A percentile compares a stretch with the other conserved stretches of the same genome.
Evolutionary conservation across 805 yeast species (phyloP).

Genomic region (Wickerhamiella australiensis): DNA sequence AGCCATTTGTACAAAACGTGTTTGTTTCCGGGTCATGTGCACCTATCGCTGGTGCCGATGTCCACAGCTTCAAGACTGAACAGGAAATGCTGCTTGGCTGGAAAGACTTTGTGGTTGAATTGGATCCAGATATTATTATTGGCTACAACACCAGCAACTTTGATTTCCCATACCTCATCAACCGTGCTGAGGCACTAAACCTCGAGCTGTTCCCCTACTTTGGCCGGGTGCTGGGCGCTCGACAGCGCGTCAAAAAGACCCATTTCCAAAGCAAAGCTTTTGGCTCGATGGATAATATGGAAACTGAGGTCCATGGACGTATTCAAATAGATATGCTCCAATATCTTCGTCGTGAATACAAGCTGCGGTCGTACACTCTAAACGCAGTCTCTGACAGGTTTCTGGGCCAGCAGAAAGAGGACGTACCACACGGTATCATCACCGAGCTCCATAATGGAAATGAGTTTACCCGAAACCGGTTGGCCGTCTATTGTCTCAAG

Average conservation of each 20-base stretch:
- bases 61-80: constrained; percentile 62
- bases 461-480: constrained; percentile 80
- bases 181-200: constrained; percentile 67
- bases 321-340: constrained; percentile 89
- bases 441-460: constrained; percentile 89
- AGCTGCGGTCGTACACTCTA: constrained; percentile 83
- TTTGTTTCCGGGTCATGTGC: constrained; percentile 88
- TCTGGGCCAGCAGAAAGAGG: constrained; percentile 91
- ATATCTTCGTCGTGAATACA: constrained; percentile 87
- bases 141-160: constrained; percentile 93
- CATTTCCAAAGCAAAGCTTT: constrained; percentile 88
- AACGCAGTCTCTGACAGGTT: constrained; percentile 93
- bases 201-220: constrained; percentile 68
- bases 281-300: constrained; percentile 90
- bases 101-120: constrained; percentile 72
- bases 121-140: constrained; percentile 91
- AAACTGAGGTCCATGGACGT: constrained; percentile 87
- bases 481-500: constrained; percentile 93
- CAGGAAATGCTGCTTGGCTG: constrained; percentile 72
- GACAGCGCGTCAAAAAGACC: constrained; percentile 70
- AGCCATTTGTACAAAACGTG: constrained; percentile 87
- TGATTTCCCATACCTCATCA: constrained; percentile 84
- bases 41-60: constrained; percentile 87
- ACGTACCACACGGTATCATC: constrained; percentile 93
- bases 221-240: constrained; percentile 56